Evolutionary conservation across 768 basidiomycete species (phyloP).

Genomic region (Termitomyces sp.): DNA sequence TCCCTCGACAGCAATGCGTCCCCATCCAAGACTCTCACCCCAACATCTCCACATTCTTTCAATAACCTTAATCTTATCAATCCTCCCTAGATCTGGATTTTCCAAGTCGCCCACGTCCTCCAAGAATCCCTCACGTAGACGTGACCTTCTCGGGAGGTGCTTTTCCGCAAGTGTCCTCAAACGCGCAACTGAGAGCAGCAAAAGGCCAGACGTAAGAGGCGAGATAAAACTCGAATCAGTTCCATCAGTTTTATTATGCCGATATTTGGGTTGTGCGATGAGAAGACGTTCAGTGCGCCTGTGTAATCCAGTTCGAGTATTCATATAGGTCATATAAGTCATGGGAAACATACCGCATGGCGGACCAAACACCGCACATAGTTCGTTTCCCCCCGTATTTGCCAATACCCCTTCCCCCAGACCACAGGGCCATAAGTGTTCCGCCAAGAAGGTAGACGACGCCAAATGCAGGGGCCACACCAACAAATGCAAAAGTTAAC

Average conservation of each 20-base stretch:
- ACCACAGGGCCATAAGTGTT: conserved; percentile 48
- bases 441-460: conserved; percentile 69
- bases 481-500: conserved; percentile 94
- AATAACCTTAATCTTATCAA: conserved; percentile 74
- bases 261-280: conserved; percentile 39
- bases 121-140: conserved; percentile 74
- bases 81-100: conserved; percentile 61
- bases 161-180: conserved; percentile 63
- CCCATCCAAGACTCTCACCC: conserved; percentile 69
- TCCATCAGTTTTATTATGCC: conserved; percentile 2
- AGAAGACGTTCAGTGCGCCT: conserved; percentile 72
- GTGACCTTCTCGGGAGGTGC: conserved; percentile 53
- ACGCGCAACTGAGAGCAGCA: conserved; percentile 67
- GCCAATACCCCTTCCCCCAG: conserved; percentile 44
- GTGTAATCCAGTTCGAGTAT: not conserved
- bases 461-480: conserved; percentile 85
- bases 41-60: conserved; percentile 90
- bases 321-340: not conserved
- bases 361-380: conserved; percentile 61
- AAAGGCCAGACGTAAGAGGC: conserved; percentile 66
- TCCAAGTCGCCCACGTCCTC: conserved; percentile 84
- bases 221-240: conserved; percentile 21
- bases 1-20: conserved; percentile 19
- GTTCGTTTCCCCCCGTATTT: conserved; percentile 56
- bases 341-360: conserved; percentile 52